Conservation (phyloP, 768 basidiomycete species). For the Termitomyces sp. region DNA sequence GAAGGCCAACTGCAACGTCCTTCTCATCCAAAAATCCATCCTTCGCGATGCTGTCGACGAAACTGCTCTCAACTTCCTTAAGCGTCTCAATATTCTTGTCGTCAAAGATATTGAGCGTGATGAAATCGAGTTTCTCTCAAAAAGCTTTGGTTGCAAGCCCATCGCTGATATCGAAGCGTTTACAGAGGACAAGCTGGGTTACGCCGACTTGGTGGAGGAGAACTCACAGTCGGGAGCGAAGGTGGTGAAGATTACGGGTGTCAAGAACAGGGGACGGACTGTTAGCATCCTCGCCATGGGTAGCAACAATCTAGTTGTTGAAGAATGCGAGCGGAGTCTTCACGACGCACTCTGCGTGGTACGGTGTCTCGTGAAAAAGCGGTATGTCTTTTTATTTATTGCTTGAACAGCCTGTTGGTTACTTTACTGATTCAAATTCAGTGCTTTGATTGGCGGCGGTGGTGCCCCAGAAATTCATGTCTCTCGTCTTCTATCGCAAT, state of each 20-base stretch:
- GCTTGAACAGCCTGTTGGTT: slow-evolving; percentile 17
- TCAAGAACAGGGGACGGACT: slow-evolving; percentile 92
- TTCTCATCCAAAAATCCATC: slow-evolving; percentile 99
- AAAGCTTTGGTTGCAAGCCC: slow-evolving; percentile 93
- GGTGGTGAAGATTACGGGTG: slow-evolving; percentile 91
- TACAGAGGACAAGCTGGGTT: slow-evolving; percentile 95
- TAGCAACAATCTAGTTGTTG: slow-evolving; percentile 85
- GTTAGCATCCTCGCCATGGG: slow-evolving; percentile 96
- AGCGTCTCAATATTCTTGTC: slow-evolving; percentile 92
- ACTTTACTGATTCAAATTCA: slow-evolving; percentile 9
- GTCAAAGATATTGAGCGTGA: slow-evolving; percentile 98
- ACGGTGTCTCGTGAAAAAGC: slow-evolving; percentile 95
- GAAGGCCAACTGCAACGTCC: slow-evolving; percentile 98
- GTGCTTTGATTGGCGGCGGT: slow-evolving; percentile 92
- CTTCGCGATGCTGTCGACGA: slow-evolving; percentile 99
- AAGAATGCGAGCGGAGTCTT: slow-evolving; percentile 95
- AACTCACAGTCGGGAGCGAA: slow-evolving; percentile 75
- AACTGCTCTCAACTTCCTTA: slow-evolving; percentile 94
- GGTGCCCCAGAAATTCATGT: slow-evolving; percentile 98
- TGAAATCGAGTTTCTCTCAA: slow-evolving; percentile 95
- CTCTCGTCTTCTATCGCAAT: slow-evolving; percentile 84
- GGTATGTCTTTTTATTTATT: slow-evolving; percentile 44
- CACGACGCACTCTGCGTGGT: slow-evolving; percentile 99
- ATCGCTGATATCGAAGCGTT: slow-evolving; percentile 97
- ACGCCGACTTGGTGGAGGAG: slow-evolving; percentile 95